phyloP scores from a whole-genome alignment of 1,139 yeast genomes.

The Kodamaea sp. region DNA sequence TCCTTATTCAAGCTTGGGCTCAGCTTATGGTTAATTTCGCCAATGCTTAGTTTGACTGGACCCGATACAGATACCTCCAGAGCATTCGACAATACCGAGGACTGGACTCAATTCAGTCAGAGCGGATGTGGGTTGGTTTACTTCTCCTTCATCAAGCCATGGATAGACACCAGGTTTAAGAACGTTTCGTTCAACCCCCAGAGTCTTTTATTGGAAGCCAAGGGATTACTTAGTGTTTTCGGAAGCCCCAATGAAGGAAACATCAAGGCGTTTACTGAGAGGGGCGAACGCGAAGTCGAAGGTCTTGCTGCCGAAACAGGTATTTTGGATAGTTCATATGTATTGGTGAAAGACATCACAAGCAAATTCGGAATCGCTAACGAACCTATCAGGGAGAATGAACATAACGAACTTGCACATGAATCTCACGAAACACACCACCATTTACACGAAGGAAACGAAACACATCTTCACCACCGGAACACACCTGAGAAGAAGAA shows the following conservation, averaged over 20 bases:
- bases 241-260: neutral
- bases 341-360: conserved; percentile 17
- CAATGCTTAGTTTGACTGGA: conserved; percentile 27
- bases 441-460: conserved; percentile 2
- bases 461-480: too few relatives aligned
- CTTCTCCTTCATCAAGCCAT: conserved; percentile 33
- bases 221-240: conserved; percentile 1
- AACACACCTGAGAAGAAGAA: conserved; percentile 14
- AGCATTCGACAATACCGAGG: conserved; percentile 14
- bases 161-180: conserved; percentile 25
- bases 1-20: conserved; percentile 40
- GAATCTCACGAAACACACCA: too few relatives aligned
- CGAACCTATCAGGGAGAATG: too few relatives aligned
- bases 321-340: conserved; percentile 17
- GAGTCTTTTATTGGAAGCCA: conserved; percentile 3
- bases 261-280: neutral
- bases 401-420: too few relatives aligned
- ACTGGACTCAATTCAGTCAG: conserved; percentile 21
- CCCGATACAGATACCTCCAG: neutral
- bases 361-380: conserved; percentile 11
- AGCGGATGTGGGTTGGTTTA: conserved; percentile 43
- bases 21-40: conserved; percentile 56
- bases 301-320: conserved; percentile 3
- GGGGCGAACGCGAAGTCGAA: neutral
- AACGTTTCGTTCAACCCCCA: conserved; percentile 4